Evolutionary conservation across 805 yeast genomes (phyloP).

Genomic region (Pichia scutulata): DNA sequence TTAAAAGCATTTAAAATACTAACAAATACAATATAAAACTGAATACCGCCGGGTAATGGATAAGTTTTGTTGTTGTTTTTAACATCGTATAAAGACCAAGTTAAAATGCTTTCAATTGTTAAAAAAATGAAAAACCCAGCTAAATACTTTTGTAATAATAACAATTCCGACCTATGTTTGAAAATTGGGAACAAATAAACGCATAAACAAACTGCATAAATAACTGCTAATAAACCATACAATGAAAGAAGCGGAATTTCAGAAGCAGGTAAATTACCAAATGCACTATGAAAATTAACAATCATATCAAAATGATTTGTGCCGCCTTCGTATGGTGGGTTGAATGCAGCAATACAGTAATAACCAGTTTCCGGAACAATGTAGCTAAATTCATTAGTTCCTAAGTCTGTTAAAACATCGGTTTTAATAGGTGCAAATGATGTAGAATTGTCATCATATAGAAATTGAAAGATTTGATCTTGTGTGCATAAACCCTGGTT

Average conservation of each 20-base stretch:
- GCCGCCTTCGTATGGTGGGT: slow-evolving; percentile 27
- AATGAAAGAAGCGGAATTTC: slow-evolving; percentile 88
- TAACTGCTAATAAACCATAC: slow-evolving; percentile 77
- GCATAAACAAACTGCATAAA: slow-evolving; percentile 75
- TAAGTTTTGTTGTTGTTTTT: slow-evolving; percentile 46
- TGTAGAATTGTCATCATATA: slow-evolving; percentile 38
- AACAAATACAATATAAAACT: slow-evolving; percentile 67
- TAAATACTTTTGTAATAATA: slow-evolving; percentile 86
- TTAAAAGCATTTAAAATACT: slow-evolving; percentile 75
- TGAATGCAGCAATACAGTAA: slow-evolving; percentile 78
- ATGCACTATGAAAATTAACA: slow-evolving; percentile 87
- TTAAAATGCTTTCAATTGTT: slow-evolving; percentile 74
- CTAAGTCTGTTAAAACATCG: slow-evolving; percentile 45
- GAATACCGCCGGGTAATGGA: slow-evolving; percentile 39
- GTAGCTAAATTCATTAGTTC: slow-evolving; percentile 56
- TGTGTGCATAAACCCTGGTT: slow-evolving; percentile 45
- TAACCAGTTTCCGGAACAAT: slow-evolving; percentile 72
- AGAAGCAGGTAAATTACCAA: slow-evolving; percentile 80
- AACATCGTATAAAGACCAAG: slow-evolving; percentile 88
- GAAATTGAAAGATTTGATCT: slow-evolving; percentile 52
- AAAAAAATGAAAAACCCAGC: slow-evolving; percentile 78
- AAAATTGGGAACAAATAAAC: slow-evolving; percentile 79
- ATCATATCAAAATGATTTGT: slow-evolving; percentile 46
- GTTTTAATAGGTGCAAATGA: slow-evolving; percentile 48
- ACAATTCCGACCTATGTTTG: slow-evolving; percentile 76